These are phyloP conservation scores for Setomelanomma holmii DNA, from an alignment of 2,329 filamentous ascomycete genomes.

Conservation along the genomic window DNA sequence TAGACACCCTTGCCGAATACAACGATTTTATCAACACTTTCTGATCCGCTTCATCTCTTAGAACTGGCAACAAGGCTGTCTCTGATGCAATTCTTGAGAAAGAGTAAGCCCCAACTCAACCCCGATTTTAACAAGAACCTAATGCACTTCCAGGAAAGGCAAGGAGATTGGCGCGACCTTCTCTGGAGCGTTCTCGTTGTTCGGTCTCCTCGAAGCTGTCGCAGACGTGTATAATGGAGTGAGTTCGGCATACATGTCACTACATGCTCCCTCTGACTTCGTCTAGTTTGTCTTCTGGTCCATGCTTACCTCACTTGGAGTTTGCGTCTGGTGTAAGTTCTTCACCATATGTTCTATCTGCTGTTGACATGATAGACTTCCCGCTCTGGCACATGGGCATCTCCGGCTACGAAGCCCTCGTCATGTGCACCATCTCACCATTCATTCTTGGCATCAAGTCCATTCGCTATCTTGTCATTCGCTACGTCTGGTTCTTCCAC, in stretches of 20 bases:
- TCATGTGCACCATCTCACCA: conserved; percentile 85
- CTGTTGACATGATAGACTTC: conserved; percentile 68
- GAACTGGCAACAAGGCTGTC: conserved; percentile 57
- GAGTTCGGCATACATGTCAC: conserved; percentile 47
- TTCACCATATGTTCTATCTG: neutral
- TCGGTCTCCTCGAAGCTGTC: conserved; percentile 77
- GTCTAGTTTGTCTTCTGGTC: conserved; percentile 94
- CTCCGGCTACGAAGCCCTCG: conserved; percentile 89
- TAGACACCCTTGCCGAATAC: conserved; percentile 51
- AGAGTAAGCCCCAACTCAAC: conserved; percentile 64
- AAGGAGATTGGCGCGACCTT: conserved; percentile 75
- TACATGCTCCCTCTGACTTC: conserved; percentile 9
- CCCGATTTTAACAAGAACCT: conserved; percentile 15
- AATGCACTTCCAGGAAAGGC: conserved; percentile 68
- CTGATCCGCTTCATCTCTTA: conserved; percentile 42
- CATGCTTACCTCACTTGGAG: conserved; percentile 84
- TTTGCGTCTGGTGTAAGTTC: conserved; percentile 89
- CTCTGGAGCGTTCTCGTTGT: conserved; percentile 74
- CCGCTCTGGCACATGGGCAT: conserved; percentile 99
- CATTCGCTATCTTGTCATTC: conserved; percentile 71
- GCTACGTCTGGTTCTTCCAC: conserved; percentile 74
- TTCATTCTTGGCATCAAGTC: conserved; percentile 75
- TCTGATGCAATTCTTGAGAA: conserved; percentile 67
- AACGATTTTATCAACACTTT: conserved; percentile 42
- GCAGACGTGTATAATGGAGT: conserved; percentile 93